A percentile compares a stretch with the other conserved stretches of the same genome.
Conservation (phyloP, 176 grass and related monocot genomes). For the barley (Hordeum vulgare) region MorexV3_pseudomolecules_assembly NC_058524.1:10178980-10179479, state of each 20-base stretch:
- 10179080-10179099: constrained; percentile 47
- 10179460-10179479: constrained; percentile 32
- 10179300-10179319: constrained; percentile 93
- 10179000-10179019: constrained; percentile 81
- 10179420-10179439: not conserved
- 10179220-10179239: constrained; percentile 80
- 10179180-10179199: not conserved
- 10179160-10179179: not conserved
- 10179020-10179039: constrained; percentile 96
- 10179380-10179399: constrained; percentile 82
- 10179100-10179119: constrained; percentile 83
- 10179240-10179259: constrained; percentile 97
- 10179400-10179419: constrained; percentile 29
- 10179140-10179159: constrained; percentile 57
- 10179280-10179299: constrained; percentile 99
- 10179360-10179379: constrained; percentile 84
- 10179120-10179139: constrained; percentile 83
- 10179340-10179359: constrained; percentile 98
- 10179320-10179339: constrained; percentile 98
- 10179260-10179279: constrained; percentile 96
- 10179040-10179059: constrained; percentile 82
- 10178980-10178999: constrained; percentile 96
- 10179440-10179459: constrained; percentile 10
- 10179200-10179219: not conserved
- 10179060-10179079: constrained; percentile 92